A percentile compares a stretch with the other conserved stretches of the same genome.
phyloP scores from a whole-genome alignment of 805 yeast genomes.

The Ogataea polymorpha region DNA sequence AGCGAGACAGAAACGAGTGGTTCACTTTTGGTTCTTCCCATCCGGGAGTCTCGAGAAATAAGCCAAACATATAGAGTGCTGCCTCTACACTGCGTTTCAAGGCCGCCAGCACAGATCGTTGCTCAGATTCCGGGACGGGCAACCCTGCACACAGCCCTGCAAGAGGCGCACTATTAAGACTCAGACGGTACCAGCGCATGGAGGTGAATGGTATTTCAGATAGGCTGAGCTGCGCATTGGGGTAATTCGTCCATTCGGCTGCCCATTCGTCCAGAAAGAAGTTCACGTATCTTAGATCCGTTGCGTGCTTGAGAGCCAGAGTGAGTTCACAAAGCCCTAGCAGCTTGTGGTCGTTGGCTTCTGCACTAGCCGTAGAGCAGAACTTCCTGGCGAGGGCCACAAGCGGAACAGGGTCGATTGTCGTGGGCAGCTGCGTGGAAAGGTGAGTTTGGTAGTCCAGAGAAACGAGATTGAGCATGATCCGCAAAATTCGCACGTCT shows the following conservation, averaged over 20 bases:
- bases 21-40: too few species aligned
- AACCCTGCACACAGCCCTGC: conserved; percentile 10
- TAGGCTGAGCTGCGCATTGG: not conserved
- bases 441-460: conserved; percentile 18
- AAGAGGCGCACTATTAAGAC: conserved; percentile 12
- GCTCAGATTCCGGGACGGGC: conserved; percentile 6
- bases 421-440: conserved; percentile 17
- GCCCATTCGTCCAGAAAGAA: conserved; percentile 18
- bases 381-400: conserved; percentile 13
- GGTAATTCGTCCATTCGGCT: conserved; percentile 1
- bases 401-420: conserved; percentile 18
- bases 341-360: conserved; percentile 14
- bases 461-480: conserved; percentile 15
- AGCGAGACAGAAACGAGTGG: conserved; percentile 10
- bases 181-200: conserved; percentile 19
- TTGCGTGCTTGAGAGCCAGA: conserved; percentile 7
- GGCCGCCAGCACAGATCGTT: conserved; percentile 11
- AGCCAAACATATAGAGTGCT: conserved; percentile 17
- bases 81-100: conserved; percentile 17
- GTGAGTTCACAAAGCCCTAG: conserved; percentile 19
- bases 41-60: too few species aligned
- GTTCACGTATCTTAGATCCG: conserved; percentile 5
- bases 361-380: conserved; percentile 7
- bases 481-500: conserved; percentile 14
- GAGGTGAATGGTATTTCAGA: conserved; percentile 20